phyloP scores from a whole-genome alignment of 331 rosid species.

The Saraca asoca region DNA sequence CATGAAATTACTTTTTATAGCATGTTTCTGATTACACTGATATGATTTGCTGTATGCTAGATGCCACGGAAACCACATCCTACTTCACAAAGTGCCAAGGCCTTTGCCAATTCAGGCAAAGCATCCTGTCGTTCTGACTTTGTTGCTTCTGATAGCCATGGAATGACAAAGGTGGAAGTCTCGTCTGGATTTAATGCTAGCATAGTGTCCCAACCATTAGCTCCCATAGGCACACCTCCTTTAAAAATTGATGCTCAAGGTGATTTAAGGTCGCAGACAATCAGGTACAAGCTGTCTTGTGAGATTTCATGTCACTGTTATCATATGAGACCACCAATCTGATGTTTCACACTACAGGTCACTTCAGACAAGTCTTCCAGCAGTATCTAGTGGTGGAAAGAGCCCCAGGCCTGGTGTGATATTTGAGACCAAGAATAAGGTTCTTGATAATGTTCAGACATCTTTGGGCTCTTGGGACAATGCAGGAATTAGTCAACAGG shows the following conservation, averaged over 20 bases:
- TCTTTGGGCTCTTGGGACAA: constrained; percentile 75
- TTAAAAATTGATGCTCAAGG: constrained; percentile 70
- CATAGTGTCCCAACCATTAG: constrained; percentile 61
- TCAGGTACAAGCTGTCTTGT: constrained; percentile 50
- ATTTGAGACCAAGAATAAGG: constrained; percentile 71
- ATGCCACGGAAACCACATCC: constrained; percentile 60
- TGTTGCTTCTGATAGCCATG: constrained; percentile 57
- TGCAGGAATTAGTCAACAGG: constrained; percentile 81
- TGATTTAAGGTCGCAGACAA: constrained; percentile 63
- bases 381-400: constrained; percentile 53
- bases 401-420: constrained; percentile 50
- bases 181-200: constrained; percentile 66
- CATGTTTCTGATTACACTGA: constrained; percentile 23
- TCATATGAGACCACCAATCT: constrained; percentile 7
- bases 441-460: constrained; percentile 59
- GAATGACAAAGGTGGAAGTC: constrained; percentile 50
- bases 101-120: constrained; percentile 50
- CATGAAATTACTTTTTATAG: constrained; percentile 25
- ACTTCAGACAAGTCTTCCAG: constrained; percentile 55
- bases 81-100: constrained; percentile 40
- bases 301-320: constrained; percentile 11
- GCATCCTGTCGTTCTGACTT: constrained; percentile 45
- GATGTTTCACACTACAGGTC: constrained; percentile 51
- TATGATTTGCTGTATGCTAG: constrained; percentile 46
- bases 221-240: constrained; percentile 93